Conservation (phyloP, 306 rosid genomes). For the Styphnolobium japonicum region DNA sequence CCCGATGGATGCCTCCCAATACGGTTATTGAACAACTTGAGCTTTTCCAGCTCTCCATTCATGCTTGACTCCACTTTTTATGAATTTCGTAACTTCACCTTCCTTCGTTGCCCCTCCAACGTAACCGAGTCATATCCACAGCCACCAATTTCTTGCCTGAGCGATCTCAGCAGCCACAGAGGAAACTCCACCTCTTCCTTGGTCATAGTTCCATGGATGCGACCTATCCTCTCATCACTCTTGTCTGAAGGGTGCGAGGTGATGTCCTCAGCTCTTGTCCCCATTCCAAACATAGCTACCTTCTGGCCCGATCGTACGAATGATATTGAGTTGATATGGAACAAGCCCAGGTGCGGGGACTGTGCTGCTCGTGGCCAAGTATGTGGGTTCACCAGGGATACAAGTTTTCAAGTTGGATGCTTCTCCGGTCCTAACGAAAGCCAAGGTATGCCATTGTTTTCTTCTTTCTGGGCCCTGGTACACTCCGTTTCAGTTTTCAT, state of each 20-base stretch:
- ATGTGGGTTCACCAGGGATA: slow-evolving; percentile 27
- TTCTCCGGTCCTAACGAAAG: neutral
- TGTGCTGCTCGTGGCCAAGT: slow-evolving; percentile 28
- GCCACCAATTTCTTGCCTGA: slow-evolving; percentile 20
- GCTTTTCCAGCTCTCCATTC: slow-evolving; percentile 23
- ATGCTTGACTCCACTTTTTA: neutral
- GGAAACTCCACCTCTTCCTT: neutral
- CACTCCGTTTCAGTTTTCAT: neutral
- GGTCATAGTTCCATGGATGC: neutral
- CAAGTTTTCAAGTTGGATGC: slow-evolving; percentile 26
- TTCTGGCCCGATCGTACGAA: neutral
- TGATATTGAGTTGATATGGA: slow-evolving; percentile 39
- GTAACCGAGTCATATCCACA: neutral
- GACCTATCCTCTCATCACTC: neutral
- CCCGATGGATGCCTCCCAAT: neutral
- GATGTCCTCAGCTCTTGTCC: slow-evolving; percentile 26
- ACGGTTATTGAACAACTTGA: slow-evolving; percentile 1
- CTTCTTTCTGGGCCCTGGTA: neutral
- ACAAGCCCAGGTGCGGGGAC: slow-evolving; percentile 12
- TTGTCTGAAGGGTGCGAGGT: slow-evolving; percentile 7
- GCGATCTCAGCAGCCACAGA: neutral
- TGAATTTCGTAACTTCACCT: neutral
- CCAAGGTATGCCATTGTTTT: slow-evolving; percentile 27
- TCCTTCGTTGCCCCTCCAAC: slow-evolving; percentile 41
- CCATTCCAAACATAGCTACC: neutral